These are phyloP conservation scores for Boletellus emodensis DNA, from an alignment of 768 basidiomycete genomes.

Conservation along the genomic window DNA sequence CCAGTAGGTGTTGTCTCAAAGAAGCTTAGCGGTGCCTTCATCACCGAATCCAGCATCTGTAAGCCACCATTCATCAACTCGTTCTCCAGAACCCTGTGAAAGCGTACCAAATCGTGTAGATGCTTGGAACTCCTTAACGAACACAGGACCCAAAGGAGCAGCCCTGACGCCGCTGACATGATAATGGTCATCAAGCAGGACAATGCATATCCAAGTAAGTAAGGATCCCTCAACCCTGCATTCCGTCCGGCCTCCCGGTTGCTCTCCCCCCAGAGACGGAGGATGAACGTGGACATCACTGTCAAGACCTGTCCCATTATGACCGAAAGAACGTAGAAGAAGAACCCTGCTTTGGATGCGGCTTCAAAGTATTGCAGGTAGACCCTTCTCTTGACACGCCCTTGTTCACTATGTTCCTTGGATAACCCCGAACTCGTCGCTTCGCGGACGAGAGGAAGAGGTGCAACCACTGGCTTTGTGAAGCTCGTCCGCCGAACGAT, in stretches of 20 bases:
- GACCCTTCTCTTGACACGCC: constrained; percentile 72
- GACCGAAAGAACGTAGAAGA: constrained; percentile 56
- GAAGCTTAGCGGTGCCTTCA: constrained; percentile 81
- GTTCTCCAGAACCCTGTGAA: neutral
- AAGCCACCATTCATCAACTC: neutral
- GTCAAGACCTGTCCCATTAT: constrained; percentile 53
- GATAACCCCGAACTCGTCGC: constrained; percentile 44
- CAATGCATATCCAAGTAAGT: constrained; percentile 62
- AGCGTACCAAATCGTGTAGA: constrained; percentile 71
- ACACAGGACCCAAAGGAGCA: constrained; percentile 76
- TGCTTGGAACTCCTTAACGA: constrained; percentile 67
- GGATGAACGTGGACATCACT: constrained; percentile 57
- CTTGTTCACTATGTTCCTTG: constrained; percentile 75
- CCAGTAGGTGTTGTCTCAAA: constrained; percentile 89
- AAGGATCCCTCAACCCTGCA: constrained; percentile 48
- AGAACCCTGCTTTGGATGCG: constrained; percentile 70
- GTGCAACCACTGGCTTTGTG: constrained; percentile 48
- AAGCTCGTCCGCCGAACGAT: constrained; percentile 55
- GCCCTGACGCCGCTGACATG: constrained; percentile 49
- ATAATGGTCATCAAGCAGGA: constrained; percentile 59
- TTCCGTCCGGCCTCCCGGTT: constrained; percentile 61
- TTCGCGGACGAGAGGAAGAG: constrained; percentile 37
- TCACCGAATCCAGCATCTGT: constrained; percentile 75
- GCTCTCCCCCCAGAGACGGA: constrained; percentile 81
- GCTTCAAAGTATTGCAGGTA: constrained; percentile 78